Evolutionary conservation across 2,329 filamentous ascomycete genomes (phyloP), one percentile per base, ranked within the genome.

Genomic region (Trichoderma aggressivum): DNA sequence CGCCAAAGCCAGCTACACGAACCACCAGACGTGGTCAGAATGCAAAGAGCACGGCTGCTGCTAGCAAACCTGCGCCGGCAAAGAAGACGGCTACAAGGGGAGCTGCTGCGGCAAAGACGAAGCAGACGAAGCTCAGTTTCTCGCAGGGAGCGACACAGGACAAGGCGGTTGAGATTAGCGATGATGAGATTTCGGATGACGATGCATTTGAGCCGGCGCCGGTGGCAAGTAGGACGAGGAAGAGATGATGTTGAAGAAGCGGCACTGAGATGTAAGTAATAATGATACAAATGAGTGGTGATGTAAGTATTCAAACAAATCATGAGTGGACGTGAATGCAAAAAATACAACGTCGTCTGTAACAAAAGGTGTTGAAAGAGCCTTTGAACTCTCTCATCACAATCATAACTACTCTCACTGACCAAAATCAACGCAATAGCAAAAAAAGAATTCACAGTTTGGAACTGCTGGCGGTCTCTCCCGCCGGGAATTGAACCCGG

Each of bases 131-230:
- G 68, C 60, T 82, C 7, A 75, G 76, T 63, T 82, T 82, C 56
- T 79, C 83, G 16, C 81, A 81, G 65, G 78, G 79, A 72, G 78
- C 80, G 8, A 81, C 83, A 34, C 84, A 86, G 73, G 79, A 84
- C 39, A 82, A 84, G 47, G 82, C 84, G n/a, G 76, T 87, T 18
- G 88, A 90, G 76, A 86, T 90, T 68, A 91, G 89, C 72, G 88
- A 90, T 71, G 89, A 91, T 76, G 89, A 90, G 78, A 89, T 91
- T 58, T 88, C 86, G 0, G 87, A 89, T 70, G 87, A 89, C 56
- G 87, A 89, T 78, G 80, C 84, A 0, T 91, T 89, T 78, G 80
- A 84, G 0, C 91, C 91, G 78, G 88, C 90, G 78, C 84, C 84
- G 0, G 74, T 77, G 14, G 74, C 80, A 21, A 78, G 75, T n/a